phyloP scores from a whole-genome alignment of 495 filamentous ascomycete genomes.

The Aspergillus panamensis region DNA sequence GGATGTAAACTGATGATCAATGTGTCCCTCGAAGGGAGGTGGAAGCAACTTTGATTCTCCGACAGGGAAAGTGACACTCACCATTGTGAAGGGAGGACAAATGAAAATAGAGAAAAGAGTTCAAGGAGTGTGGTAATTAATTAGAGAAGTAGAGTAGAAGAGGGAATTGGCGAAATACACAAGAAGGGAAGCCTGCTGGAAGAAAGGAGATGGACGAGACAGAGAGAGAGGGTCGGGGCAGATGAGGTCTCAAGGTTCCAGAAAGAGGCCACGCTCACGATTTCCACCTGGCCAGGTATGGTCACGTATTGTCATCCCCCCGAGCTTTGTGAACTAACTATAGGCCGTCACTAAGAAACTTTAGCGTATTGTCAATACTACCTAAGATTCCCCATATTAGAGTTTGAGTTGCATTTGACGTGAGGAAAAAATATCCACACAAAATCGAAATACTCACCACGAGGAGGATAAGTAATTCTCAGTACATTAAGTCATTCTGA shows the following conservation, averaged over 20 bases:
- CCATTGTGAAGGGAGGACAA: constrained; percentile 35
- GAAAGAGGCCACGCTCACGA: constrained; percentile 49
- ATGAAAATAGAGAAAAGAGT: constrained; percentile 12
- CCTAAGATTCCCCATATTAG: neutral
- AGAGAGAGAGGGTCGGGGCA: constrained; percentile 14
- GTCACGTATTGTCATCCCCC: constrained; percentile 25
- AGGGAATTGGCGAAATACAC: constrained; percentile 12
- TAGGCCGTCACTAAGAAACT: neutral
- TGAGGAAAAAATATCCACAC: neutral
- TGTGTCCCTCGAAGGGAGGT: neutral
- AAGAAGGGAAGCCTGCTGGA: constrained; percentile 14
- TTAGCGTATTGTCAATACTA: neutral
- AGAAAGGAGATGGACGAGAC: constrained; percentile 11
- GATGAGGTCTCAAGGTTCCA: constrained; percentile 31
- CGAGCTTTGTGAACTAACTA: constrained; percentile 11
- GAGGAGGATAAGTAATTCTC: no score
- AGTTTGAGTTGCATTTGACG: neutral
- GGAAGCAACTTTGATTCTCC: neutral
- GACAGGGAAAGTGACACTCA: constrained; percentile 22
- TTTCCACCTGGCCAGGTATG: constrained; percentile 28
- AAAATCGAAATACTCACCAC: no score
- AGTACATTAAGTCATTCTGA: no score
- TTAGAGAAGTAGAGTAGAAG: constrained; percentile 9
- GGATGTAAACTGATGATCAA: neutral
- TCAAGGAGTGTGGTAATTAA: constrained; percentile 13